Base-by-base conservation (phyloP, 1,139 yeast genomes). In the Candida frijolesensis region DNA sequence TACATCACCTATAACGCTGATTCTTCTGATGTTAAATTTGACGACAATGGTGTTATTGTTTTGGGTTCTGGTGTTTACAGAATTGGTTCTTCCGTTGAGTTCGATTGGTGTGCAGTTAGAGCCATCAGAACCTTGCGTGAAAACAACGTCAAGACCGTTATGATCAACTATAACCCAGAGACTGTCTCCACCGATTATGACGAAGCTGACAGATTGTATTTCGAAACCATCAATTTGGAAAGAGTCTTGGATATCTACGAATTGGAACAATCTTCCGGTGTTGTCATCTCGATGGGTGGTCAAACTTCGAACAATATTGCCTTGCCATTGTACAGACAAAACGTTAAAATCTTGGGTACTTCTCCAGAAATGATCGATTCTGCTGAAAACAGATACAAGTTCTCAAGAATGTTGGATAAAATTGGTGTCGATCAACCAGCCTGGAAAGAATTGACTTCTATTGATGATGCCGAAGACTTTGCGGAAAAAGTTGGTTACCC, bases 31-130 rank as follows among this genome's bases (percentile, higher is more conserved):
- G 85, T 94, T 51, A 80, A 76, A 41, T 94, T 94, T 65, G 82
- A 89, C 63, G 98, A 92, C 56, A 82, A 89, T 58, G 98, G 99
- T 64, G 87, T 95, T 56, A 78, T 94, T 83, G 99, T 94, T 42
- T 79, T 94, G 60, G 99, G 99, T 50, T 92, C 98, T 11, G 99
- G 99, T 76, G 99, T 94, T 49, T 94, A 94, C 81, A 84, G 99
- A 73, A 94, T 94, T 67, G 99, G 99, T 53, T 92, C 98, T 4
- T 92, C 98, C 25, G 99, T 94, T 54, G 99, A 94, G 74, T 94
- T 94, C 63, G 99, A 94, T 73, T 94, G 99, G 99, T 94, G 99
- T 80, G 99, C 98, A 47, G 99, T 94, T 55, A 84, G 96, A 54
- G 88, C 99, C 52, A 97, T 96, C 51, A 86, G 98, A 68, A 91